phyloP scores from a whole-genome alignment of 441 rosid species.

The Croton laevigatus region DNA sequence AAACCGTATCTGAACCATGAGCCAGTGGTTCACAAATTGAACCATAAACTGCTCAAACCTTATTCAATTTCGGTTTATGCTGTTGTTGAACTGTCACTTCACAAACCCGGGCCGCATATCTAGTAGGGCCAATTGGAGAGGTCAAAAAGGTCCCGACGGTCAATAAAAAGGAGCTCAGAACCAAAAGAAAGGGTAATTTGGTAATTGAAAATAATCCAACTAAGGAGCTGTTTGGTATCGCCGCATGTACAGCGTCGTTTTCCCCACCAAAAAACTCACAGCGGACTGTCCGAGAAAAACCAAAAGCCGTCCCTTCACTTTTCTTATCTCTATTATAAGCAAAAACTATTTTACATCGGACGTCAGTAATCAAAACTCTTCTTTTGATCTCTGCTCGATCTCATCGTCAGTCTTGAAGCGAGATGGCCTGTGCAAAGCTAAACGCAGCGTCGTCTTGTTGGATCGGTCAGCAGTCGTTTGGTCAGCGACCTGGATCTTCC shows the following conservation, averaged over 20 bases:
- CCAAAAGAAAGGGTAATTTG: neutral
- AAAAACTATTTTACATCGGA: neutral
- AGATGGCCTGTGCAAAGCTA: slow-evolving; percentile 80
- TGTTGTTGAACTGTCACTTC: too few species aligned
- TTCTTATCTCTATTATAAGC: neutral
- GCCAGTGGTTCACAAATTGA: too few species aligned
- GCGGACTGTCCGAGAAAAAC: slow-evolving; percentile 41
- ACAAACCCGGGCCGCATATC: too few species aligned
- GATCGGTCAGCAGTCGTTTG: slow-evolving; percentile 65
- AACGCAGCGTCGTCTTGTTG: slow-evolving; percentile 60
- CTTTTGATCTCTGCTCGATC: neutral
- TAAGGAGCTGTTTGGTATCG: slow-evolving; percentile 29
- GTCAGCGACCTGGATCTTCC: slow-evolving; percentile 34
- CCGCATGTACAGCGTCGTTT: slow-evolving; percentile 24
- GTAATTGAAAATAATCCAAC: neutral
- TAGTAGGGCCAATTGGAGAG: too few species aligned
- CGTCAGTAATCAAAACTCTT: neutral
- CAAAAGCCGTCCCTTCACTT: neutral
- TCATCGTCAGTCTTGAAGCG: neutral
- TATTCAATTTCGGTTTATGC: too few species aligned
- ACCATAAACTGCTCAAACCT: too few species aligned
- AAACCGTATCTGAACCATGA: too few species aligned
- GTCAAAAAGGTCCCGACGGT: neutral
- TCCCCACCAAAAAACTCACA: neutral
- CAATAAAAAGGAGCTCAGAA: neutral